Evolutionary conservation across 306 rosid species (phyloP).

Genomic region (Quercus robur): DNA sequence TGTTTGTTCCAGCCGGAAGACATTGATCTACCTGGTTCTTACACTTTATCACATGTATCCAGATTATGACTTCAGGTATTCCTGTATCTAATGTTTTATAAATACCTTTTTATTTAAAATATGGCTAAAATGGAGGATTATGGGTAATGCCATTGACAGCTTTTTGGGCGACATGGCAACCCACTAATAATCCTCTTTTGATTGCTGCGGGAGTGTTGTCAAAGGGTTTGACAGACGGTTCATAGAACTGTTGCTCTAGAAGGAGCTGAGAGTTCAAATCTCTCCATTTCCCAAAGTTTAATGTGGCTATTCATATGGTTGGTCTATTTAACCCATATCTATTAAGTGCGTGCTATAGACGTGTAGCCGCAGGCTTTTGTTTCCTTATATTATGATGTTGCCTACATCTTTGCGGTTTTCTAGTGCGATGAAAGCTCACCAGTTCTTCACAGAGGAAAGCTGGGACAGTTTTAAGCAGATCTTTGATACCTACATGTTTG

Average conservation of each 20-base stretch:
- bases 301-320: constrained; percentile 29
- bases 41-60: constrained; percentile 92
- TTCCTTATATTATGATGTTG: constrained; percentile 37
- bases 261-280: constrained; percentile 99
- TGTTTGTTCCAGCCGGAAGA: constrained; percentile 80
- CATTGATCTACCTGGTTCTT: constrained; percentile 88
- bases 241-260: constrained; percentile 77
- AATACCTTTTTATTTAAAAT: constrained; percentile 2
- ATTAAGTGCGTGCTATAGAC: constrained; percentile 11
- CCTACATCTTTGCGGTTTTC: constrained; percentile 40
- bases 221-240: constrained; percentile 99
- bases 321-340: neutral
- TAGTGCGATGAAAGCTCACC: constrained; percentile 98
- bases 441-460: constrained; percentile 89
- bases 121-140: constrained; percentile 58
- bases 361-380: neutral
- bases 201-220: constrained; percentile 93
- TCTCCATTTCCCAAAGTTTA: constrained; percentile 96
- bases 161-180: constrained; percentile 96
- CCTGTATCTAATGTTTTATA: constrained; percentile 34
- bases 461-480: constrained; percentile 93
- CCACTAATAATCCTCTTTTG: constrained; percentile 76
- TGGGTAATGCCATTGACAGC: constrained; percentile 99
- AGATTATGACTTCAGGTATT: constrained; percentile 97
- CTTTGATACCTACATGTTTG: constrained; percentile 79